Base-by-base conservation (phyloP, 2,329 filamentous ascomycete species). In the Fusarium foetens region DNA sequence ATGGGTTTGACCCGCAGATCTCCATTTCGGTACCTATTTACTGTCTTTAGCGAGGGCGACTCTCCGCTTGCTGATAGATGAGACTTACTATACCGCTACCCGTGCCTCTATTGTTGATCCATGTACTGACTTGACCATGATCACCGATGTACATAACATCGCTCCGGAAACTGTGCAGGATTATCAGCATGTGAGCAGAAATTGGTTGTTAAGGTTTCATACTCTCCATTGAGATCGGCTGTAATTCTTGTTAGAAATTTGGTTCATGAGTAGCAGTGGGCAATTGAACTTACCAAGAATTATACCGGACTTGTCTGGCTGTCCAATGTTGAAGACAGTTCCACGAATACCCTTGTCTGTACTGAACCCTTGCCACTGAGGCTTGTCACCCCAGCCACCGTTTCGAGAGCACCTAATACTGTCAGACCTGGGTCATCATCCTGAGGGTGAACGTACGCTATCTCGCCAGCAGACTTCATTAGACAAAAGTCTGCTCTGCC, bases 161-260 rank as follows among this genome's bases (percentile, higher is more conserved):
- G 13, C 35, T 43, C 11, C 58, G 58, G 38, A 60, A 60, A 23
- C 57, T 59, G 25, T 27, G 25, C 25, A 27, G 25, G 25, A 27
- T 27, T 6, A 27, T 27, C 25, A 27, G 25, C 25, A 27, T 27
- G 25, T 27, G 25, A 27, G 25, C 25, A 27, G 25, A 27, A 27
- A 27, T 27, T 27, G 25, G 6, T 27, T 27, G 25, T 27, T 27
- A 27, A 27, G 25, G 25, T 6, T 27, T 27, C 25, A 6, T 55
- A 55, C 39, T 60, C 58, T 53, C 38, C 38, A 5, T 60, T 60
- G 19, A 60, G 10, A n/a, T 60, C 58, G 17, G 57, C 57, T 59
- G n/a, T 0, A 3, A 8, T 0, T 23, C 19, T 7, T 27, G 35
- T 59, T 35, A 51, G 25, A 27, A 27, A 5, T 27, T 27, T 27